Conservation (phyloP, 2,329 filamentous ascomycete species). For the Colletotrichum sp. region DNA sequence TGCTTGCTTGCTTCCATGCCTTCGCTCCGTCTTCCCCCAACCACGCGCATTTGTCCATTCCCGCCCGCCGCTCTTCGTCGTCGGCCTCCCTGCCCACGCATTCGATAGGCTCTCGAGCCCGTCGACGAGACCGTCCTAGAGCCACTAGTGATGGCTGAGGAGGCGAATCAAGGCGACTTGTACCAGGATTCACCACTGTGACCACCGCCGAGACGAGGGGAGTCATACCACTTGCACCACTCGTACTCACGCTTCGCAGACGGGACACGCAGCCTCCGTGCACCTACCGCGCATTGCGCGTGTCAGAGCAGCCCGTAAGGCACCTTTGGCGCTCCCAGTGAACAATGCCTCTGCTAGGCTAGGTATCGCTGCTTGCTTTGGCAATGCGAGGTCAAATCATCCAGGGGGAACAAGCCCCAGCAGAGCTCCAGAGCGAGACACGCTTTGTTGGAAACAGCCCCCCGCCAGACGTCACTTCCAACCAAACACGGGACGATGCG, state of each 20-base stretch:
- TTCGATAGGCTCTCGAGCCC: constrained; percentile 12
- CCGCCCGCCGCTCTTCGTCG: constrained; percentile 1
- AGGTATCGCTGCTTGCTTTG: neutral
- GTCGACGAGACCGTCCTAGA: neutral
- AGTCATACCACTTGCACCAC: constrained; percentile 4
- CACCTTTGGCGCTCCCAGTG: constrained; percentile 10
- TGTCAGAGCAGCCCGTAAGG: constrained; percentile 18
- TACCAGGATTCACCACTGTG: constrained; percentile 12
- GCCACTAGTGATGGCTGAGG: neutral
- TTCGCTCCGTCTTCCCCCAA: constrained; percentile 3
- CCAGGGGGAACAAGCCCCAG: neutral
- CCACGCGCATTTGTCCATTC: constrained; percentile 12
- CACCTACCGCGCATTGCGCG: constrained; percentile 4
- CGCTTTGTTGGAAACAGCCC: constrained; percentile 13
- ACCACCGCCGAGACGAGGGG: constrained; percentile 10
- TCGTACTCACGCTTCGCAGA: neutral
- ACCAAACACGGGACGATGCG: neutral
- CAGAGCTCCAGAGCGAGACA: neutral
- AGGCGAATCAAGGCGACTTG: constrained; percentile 16
- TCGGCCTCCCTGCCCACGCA: neutral
- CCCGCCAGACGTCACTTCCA: constrained; percentile 5
- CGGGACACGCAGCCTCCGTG: neutral
- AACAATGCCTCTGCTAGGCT: neutral
- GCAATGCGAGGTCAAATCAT: neutral
- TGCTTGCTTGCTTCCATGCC: neutral